Evolutionary conservation across 805 yeast species (phyloP), one percentile per base, ranked within the genome.

Genomic region (Teunomyces lycoperdinae): DNA sequence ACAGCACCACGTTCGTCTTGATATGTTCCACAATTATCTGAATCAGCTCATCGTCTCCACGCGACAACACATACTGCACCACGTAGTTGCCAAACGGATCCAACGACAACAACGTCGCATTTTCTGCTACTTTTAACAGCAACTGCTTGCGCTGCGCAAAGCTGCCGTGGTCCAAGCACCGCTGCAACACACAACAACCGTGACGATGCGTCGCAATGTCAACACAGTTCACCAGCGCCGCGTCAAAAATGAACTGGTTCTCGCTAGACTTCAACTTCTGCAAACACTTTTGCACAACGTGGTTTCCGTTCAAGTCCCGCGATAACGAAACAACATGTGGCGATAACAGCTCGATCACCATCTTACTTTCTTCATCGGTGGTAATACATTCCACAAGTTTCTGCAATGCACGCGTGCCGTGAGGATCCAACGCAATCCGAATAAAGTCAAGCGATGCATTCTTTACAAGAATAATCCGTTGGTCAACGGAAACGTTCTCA

Each of bases 51-150:
- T 64, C 68, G 53, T 71, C 76, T 9, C 76, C 76, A 45, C 81
- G 72, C 2, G 78, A 71, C 53, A 87, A 72, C 17, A 94, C 96
- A 61, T 94, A 92, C 68, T 94, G 99, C 44, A 94, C 90, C 44
- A 94, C 98, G 66, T 94, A 94, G 66, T 94, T 94, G 31, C 99
- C 99, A 70, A 87, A 94, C 10, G 97, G 97, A 67, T 94, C 97
- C 48, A 87, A 76, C 13, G 95, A 84, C 45, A 94, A 76, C 32
- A 75, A 76, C 42, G 84, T 77, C 33, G 95, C 83, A 58, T 84
- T 76, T 44, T 75, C 76, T 16, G 94, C 87, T 40, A 92, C 84
- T 52, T 79, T 80, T 26, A 75, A 63, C 20, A 89, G 83, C 47
- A 94, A 74, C 50, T 79, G 81, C 53, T 75, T 74, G 48, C 89